Evolutionary conservation across 108 stramenopile species (phyloP), one percentile per base, ranked within the genome.

Genomic region (Epithemia pelagica): DNA sequence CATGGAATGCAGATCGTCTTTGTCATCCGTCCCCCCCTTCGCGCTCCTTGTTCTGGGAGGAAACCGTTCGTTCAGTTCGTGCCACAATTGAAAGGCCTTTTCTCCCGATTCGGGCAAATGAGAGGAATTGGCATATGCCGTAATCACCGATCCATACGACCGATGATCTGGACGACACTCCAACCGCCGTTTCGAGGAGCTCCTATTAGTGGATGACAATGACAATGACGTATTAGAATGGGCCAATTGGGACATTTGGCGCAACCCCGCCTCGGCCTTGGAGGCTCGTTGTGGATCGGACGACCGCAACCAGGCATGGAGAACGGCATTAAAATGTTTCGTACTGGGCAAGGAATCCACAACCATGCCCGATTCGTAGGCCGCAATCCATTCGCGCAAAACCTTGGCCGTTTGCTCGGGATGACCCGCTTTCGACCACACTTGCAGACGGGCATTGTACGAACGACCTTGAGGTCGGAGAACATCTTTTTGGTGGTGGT

Each of bases 351-450:
- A 46, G 22, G 56, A 27, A 46, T 46, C 37, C 37, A 10, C 10
- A 10, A 46, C 37, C 5, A 27, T 27, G 7, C 25, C 56, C 8
- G 5, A 8, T 7, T 58, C 56, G 26, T 26, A 58, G 25, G 26
- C 25, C 7, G 25, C 21, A 26, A 58, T 58, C 56, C 22, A 58
- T 58, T 58, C 56, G 26, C 26, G 26, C 25, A 58, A 27, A 8
- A 58, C 56, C 8, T 27, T 7, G 21, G 56, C 56, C 26, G 56
- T 58, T 26, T 23, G 26, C 21, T 58, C 56, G 25, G 56, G 56
- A 58, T 58, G 7, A 7, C 56, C 56, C 26, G 21, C 56, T 58
- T 58, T 58, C 26, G 56, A 58, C 56, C 56, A 58, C 7, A 27
- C 56, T 58, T 58, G 56, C 21, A 58, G 21, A 7, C 22, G 26